A percentile compares a stretch with the other conserved stretches of the same genome.
Conservation (phyloP, 129 eudicot genomes). For the Arctium lappa region DNA sequence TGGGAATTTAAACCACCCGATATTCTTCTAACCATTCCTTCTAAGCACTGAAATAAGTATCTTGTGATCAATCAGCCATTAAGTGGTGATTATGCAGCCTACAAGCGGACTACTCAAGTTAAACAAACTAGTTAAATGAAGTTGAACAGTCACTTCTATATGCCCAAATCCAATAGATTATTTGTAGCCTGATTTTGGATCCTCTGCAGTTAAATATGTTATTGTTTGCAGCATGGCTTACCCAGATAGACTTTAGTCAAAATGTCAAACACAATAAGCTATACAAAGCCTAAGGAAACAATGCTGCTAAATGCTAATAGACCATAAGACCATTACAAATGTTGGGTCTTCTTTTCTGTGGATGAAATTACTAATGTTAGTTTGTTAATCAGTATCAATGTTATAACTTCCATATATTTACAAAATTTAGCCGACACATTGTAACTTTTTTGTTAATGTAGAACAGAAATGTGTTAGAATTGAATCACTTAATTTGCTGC, state of each 20-base stretch:
- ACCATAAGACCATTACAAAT: not conserved
- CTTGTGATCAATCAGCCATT: not conserved
- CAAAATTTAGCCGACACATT: not conserved
- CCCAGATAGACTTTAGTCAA: too few relatives aligned
- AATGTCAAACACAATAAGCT: too few relatives aligned
- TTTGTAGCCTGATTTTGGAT: not conserved
- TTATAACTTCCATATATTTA: not conserved
- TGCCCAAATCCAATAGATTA: not conserved
- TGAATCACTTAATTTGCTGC: not conserved
- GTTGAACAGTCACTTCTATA: not conserved
- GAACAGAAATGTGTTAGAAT: not conserved
- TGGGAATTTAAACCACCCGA: not conserved
- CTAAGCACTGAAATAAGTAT: not conserved
- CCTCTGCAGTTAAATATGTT: too few relatives aligned
- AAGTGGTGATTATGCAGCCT: not conserved
- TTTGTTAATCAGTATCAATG: slow-evolving; percentile 6
- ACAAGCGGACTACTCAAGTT: not conserved
- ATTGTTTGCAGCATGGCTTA: too few relatives aligned
- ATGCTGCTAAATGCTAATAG: not conserved
- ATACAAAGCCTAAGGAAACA: not conserved
- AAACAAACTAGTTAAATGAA: not conserved
- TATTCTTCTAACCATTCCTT: not conserved
- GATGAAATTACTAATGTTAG: not conserved
- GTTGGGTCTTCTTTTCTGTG: not conserved
- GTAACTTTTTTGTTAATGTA: not conserved